Evolutionary conservation across 305 asterid genomes (phyloP).

Genomic region (Rubia peregrina): DNA sequence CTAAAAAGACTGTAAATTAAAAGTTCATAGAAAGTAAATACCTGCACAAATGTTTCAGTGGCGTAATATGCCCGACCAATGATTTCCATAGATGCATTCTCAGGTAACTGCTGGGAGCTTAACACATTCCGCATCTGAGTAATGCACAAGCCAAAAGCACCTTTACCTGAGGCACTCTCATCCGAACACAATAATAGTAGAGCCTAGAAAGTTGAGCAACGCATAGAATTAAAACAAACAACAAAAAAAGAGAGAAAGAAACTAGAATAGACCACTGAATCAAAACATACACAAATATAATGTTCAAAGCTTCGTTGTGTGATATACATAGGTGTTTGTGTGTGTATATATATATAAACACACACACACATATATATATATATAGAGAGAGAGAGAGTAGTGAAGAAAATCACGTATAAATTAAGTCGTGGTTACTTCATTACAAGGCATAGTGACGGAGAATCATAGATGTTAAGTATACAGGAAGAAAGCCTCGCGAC

Average conservation of each 20-base stretch:
- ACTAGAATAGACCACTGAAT: neutral
- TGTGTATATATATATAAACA: too few species aligned
- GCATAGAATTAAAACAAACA: slow-evolving; percentile 8
- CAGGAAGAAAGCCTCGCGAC: too few species aligned
- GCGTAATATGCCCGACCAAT: slow-evolving; percentile 96
- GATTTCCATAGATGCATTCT: slow-evolving; percentile 86
- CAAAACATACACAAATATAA: too few species aligned
- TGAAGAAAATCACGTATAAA: too few species aligned
- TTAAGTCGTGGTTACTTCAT: too few species aligned
- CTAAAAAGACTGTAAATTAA: slow-evolving; percentile 20
- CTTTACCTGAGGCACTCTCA: slow-evolving; percentile 78
- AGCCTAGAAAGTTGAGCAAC: slow-evolving; percentile 42
- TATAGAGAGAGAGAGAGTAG: too few species aligned
- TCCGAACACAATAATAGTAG: slow-evolving; percentile 81
- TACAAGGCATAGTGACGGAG: too few species aligned
- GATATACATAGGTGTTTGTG: too few species aligned
- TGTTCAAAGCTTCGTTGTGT: too few species aligned
- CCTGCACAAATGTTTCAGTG: slow-evolving; percentile 97
- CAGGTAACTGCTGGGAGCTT: slow-evolving; percentile 79
- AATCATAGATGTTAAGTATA: too few species aligned
- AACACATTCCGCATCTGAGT: slow-evolving; percentile 81
- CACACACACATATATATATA: too few species aligned
- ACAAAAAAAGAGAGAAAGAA: slow-evolving; percentile 3
- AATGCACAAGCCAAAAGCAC: slow-evolving; percentile 85
- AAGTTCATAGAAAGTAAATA: slow-evolving; percentile 27